phyloP scores from a whole-genome alignment of 2,329 filamentous ascomycete species.

The Arthrobotrys sinensis region DNA sequence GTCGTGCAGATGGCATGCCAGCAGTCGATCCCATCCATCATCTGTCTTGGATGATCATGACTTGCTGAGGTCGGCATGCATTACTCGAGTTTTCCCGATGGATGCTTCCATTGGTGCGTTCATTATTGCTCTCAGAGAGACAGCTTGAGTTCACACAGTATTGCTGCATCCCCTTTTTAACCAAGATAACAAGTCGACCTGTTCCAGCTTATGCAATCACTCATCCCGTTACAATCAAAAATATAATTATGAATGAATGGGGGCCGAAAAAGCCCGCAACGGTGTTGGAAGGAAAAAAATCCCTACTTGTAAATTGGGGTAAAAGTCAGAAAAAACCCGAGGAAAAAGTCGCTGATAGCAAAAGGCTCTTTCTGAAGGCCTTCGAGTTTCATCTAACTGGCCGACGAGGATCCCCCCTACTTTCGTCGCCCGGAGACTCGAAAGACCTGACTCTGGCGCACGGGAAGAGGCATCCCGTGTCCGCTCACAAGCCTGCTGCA shows the following conservation, averaged over 20 bases:
- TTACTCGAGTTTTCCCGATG: slow-evolving; percentile 61
- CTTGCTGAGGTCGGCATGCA: slow-evolving; percentile 54
- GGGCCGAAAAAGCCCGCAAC: slow-evolving; percentile 53
- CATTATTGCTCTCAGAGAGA: slow-evolving; percentile 36
- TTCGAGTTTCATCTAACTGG: slow-evolving; percentile 59
- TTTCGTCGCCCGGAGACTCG: slow-evolving; percentile 50
- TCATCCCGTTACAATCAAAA: slow-evolving; percentile 59
- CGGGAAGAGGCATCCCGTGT: slow-evolving; percentile 59
- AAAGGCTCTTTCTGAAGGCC: slow-evolving; percentile 55
- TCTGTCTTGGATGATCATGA: slow-evolving; percentile 59
- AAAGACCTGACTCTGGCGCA: slow-evolving; percentile 38
- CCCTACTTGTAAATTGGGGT: slow-evolving; percentile 50
- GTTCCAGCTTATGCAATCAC: slow-evolving; percentile 61
- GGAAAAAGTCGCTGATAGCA: slow-evolving; percentile 53
- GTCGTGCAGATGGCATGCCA: slow-evolving; percentile 47
- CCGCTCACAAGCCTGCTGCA: slow-evolving; percentile 47
- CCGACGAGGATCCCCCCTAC: slow-evolving; percentile 53
- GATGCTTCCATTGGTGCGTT: slow-evolving; percentile 56
- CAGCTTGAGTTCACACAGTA: slow-evolving; percentile 20
- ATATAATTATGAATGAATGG: slow-evolving; percentile 29
- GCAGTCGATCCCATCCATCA: slow-evolving; percentile 54
- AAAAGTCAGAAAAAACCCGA: slow-evolving; percentile 55
- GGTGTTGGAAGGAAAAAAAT: slow-evolving; percentile 25
- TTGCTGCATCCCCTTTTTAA: slow-evolving; percentile 56
- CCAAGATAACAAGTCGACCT: slow-evolving; percentile 54